These are phyloP conservation scores for Plasmodium yoelii DNA, from an alignment of 169 alveolate species.

Conservation along the genomic window DNA sequence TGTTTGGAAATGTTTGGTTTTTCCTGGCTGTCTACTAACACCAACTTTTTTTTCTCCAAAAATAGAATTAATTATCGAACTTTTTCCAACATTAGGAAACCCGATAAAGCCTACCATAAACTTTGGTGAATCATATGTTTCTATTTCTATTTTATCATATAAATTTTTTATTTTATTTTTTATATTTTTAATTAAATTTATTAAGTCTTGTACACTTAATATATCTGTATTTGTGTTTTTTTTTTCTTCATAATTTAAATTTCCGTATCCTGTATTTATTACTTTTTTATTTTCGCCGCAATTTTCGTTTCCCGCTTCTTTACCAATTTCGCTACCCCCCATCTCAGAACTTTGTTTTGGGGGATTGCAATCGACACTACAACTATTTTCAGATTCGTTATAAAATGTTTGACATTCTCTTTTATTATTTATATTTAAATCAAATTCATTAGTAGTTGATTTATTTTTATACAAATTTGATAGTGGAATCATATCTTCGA, in stretches of 20 bases:
- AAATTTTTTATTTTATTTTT: constrained; percentile 45
- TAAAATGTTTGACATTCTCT: too few species aligned
- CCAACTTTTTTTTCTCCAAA: constrained; percentile 94
- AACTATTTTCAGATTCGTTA: too few species aligned
- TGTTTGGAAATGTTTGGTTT: constrained; percentile 98
- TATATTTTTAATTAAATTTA: constrained; percentile 71
- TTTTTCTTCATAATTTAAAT: constrained; percentile 50
- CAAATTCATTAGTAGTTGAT: too few species aligned
- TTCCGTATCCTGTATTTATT: constrained; percentile 66
- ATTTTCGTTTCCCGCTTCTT: too few species aligned
- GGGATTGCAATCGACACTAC: too few species aligned
- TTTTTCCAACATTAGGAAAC: constrained; percentile 99
- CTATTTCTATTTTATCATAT: constrained; percentile 63
- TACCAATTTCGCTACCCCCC: too few species aligned
- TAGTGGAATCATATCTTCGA: not conserved
- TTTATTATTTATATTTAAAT: too few species aligned
- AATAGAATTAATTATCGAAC: constrained; percentile 97
- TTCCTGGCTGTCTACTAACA: constrained; percentile 98
- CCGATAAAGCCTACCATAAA: constrained; percentile 97
- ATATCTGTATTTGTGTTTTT: constrained; percentile 72
- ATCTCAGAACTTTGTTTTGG: too few species aligned
- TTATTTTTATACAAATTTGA: too few species aligned
- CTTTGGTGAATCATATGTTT: constrained; percentile 59
- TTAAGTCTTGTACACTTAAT: constrained; percentile 78
- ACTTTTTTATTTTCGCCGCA: not conserved